A percentile compares a stretch with the other conserved stretches of the same genome.
These are phyloP conservation scores for Puccinia hordei DNA, from an alignment of 1,284 basidiomycete genomes.

Conservation along the genomic window DNA sequence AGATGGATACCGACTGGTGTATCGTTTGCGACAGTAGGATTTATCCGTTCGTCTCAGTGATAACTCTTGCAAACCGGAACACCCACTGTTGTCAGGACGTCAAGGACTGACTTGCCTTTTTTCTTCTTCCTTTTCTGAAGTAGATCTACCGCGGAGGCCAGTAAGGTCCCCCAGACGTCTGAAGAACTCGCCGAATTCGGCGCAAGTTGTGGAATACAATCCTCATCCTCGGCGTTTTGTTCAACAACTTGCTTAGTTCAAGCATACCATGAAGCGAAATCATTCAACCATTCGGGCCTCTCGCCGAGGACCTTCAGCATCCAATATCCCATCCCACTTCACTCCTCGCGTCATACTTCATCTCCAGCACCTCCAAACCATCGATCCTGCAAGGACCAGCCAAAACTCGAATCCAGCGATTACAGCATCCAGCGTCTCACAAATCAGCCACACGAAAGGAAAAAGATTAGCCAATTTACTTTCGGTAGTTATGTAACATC, in stretches of 20 bases:
- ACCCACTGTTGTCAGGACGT: background rate
- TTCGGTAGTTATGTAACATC: constrained; percentile 2
- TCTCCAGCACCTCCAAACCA: background rate
- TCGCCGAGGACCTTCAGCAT: background rate
- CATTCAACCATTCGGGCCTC: background rate
- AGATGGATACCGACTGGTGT: constrained; percentile 15
- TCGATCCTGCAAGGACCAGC: background rate
- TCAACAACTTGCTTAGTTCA: background rate
- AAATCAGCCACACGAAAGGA: background rate
- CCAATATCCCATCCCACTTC: background rate
- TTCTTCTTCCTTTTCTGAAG: background rate
- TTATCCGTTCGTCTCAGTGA: background rate
- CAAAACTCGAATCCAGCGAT: background rate
- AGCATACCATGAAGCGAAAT: background rate
- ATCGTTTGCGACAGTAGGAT: background rate
- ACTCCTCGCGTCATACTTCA: background rate
- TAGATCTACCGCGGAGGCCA: background rate
- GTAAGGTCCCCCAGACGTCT: background rate
- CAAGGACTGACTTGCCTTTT: background rate
- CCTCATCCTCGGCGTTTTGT: background rate
- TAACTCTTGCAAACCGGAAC: background rate
- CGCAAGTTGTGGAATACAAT: background rate
- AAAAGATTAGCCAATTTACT: constrained; percentile 2
- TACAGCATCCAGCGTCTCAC: background rate
- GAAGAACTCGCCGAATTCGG: background rate